A percentile compares a stretch with the other conserved stretches of the same genome.
phyloP scores from a whole-genome alignment of 345 rosid species.

The Moricandia moricandioides region DNA sequence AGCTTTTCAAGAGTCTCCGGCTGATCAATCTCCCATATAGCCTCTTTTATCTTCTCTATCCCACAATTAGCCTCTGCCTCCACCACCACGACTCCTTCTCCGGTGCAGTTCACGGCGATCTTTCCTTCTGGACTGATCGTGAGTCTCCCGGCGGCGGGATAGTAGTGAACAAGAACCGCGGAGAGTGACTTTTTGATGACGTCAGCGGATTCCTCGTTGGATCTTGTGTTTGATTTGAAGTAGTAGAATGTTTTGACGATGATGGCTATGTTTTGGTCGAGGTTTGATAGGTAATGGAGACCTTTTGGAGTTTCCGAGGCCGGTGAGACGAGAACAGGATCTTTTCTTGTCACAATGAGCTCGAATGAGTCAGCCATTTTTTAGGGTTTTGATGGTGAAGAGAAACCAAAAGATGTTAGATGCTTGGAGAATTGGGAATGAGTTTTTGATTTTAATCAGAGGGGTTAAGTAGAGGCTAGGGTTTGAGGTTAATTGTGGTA shows the following conservation, averaged over 20 bases:
- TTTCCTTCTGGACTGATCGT: constrained; percentile 71
- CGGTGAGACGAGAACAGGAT: constrained; percentile 60
- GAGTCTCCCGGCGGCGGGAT: constrained; percentile 75
- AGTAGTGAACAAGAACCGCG: constrained; percentile 64
- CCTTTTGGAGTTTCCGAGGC: constrained; percentile 64
- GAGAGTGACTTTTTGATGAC: constrained; percentile 63
- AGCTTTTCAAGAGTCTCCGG: constrained; percentile 74
- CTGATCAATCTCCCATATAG: constrained; percentile 56
- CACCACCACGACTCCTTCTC: constrained; percentile 82
- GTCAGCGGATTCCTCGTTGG: constrained; percentile 62
- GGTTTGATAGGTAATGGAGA: constrained; percentile 69
- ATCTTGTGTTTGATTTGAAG: constrained; percentile 59
- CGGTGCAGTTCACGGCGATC: constrained; percentile 70
- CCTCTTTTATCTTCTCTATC: constrained; percentile 52
- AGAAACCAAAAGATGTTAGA: constrained; percentile 5
- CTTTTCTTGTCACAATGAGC: constrained; percentile 45
- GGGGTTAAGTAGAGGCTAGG: constrained; percentile 21
- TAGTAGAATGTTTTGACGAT: constrained; percentile 74
- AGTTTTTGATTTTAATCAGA: constrained; percentile 1
- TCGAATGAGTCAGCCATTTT: constrained; percentile 50
- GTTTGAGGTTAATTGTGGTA: constrained; percentile 37
- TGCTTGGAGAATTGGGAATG: constrained; percentile 14
- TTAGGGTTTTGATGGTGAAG: background rate
- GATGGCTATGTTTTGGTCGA: constrained; percentile 87
- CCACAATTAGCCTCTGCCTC: constrained; percentile 72